These are phyloP conservation scores for Neurospora sp. DNA, from an alignment of 495 filamentous ascomycete genomes.

Conservation along the genomic window DNA sequence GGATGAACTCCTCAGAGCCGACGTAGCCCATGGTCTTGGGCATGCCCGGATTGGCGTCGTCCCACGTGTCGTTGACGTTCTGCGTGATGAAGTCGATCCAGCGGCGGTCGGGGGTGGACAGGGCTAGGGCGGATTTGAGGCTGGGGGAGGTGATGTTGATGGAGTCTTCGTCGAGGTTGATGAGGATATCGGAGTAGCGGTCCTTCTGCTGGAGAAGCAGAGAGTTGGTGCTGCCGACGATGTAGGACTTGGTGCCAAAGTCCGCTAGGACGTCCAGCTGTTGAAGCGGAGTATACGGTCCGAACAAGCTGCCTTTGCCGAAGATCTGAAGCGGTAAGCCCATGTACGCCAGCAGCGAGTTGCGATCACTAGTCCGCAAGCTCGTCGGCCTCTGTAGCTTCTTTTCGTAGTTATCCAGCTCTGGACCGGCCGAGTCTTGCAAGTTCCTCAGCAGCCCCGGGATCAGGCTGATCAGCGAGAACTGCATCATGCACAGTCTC, in stretches of 20 bases:
- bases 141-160: conserved; percentile 76
- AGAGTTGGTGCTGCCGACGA: conserved; percentile 95
- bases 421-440: conserved; percentile 85
- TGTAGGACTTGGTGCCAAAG: conserved; percentile 89
- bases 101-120: conserved; percentile 79
- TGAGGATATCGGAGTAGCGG: conserved; percentile 92
- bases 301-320: conserved; percentile 91
- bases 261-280: conserved; percentile 92
- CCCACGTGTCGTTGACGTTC: conserved; percentile 92
- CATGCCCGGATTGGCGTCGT: conserved; percentile 74
- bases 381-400: conserved; percentile 69
- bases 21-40: conserved; percentile 93
- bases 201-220: conserved; percentile 88
- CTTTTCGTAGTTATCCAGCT: conserved; percentile 73
- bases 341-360: conserved; percentile 86
- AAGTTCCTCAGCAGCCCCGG: conserved; percentile 79
- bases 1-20: conserved; percentile 95
- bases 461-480: conserved; percentile 87
- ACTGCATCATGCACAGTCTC: conserved; percentile 94
- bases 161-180: conserved; percentile 87
- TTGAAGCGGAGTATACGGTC: conserved; percentile 92
- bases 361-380: conserved; percentile 81
- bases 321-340: conserved; percentile 91
- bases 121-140: conserved; percentile 62
- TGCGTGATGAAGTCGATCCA: conserved; percentile 96